Conservation (phyloP, 2,329 filamentous ascomycete species). For the Microdochium trichocladiopsis region DNA sequence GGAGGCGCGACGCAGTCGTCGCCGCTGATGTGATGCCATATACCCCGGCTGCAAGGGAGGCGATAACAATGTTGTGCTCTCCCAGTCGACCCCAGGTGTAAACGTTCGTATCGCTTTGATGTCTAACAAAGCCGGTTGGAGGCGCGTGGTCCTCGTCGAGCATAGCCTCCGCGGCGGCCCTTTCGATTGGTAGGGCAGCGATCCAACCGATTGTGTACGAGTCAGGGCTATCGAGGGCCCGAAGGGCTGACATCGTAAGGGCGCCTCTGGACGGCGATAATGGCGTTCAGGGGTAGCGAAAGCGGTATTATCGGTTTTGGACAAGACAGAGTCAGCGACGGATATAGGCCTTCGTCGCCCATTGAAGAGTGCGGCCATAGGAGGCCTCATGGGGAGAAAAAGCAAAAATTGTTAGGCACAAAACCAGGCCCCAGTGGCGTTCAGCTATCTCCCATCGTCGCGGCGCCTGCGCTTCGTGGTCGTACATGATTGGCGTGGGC, state of each 20-base stretch:
- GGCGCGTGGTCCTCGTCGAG: conserved; percentile 13
- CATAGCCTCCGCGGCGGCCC: conserved; percentile 19
- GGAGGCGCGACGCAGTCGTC: conserved; percentile 4
- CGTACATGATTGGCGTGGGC: not conserved
- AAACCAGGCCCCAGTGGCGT: not conserved
- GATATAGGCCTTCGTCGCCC: not conserved
- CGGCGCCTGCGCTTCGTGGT: not conserved
- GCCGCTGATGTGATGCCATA: conserved; percentile 9
- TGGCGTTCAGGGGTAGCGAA: not conserved
- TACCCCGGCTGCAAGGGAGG: conserved; percentile 10
- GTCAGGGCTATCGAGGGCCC: not conserved
- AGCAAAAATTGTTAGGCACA: not conserved
- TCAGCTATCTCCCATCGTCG: not conserved
- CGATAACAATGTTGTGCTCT: conserved; percentile 17
- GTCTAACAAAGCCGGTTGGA: conserved; percentile 3
- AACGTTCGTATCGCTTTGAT: conserved; percentile 12
- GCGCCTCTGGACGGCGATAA: not conserved
- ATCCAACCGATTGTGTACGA: conserved; percentile 24
- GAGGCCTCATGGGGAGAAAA: not conserved
- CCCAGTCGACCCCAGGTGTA: conserved; percentile 17
- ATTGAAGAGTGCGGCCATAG: not conserved
- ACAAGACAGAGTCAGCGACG: not conserved
- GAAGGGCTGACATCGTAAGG: not conserved
- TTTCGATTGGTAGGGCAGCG: conserved; percentile 21
- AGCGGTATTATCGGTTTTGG: not conserved